Conservation (phyloP, 2,329 filamentous ascomycete species). For the Fusarium sacchari region DNA sequence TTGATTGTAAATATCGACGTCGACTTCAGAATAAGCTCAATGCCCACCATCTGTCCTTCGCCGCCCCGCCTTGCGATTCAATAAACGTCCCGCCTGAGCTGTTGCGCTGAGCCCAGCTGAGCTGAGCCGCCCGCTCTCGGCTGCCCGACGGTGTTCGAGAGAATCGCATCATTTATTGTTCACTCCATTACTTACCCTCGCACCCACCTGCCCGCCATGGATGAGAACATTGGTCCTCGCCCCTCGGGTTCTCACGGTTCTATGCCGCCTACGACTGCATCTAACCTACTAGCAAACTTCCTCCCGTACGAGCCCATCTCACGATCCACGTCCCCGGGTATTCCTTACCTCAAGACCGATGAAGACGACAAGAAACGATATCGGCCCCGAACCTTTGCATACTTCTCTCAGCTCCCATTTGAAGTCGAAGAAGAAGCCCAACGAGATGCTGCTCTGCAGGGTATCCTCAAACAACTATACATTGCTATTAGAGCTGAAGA, state of each 20-base stretch:
- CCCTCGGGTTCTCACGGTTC: conserved; percentile 45
- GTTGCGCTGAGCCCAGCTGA: conserved; percentile 33
- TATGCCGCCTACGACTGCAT: conserved; percentile 47
- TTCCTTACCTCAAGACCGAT: conserved; percentile 61
- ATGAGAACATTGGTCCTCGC: conserved; percentile 52
- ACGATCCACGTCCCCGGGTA: conserved; percentile 84
- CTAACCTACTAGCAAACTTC: conserved; percentile 51
- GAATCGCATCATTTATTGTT: conserved; percentile 1
- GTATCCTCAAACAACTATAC: conserved; percentile 94
- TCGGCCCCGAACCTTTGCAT: conserved; percentile 90
- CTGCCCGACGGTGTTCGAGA: conserved; percentile 26
- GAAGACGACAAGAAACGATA: conserved; percentile 72
- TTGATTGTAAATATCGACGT: conserved; percentile 5
- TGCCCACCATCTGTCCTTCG: conserved; percentile 29
- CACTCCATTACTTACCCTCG: not conserved
- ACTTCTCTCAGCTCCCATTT: conserved; percentile 91
- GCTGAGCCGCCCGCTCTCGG: conserved; percentile 26
- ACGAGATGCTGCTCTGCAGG: conserved; percentile 80
- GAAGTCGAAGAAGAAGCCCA: conserved; percentile 81
- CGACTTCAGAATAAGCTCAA: conserved; percentile 13
- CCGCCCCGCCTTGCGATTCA: conserved; percentile 28
- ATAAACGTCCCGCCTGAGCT: conserved; percentile 32
- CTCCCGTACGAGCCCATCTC: conserved; percentile 75
- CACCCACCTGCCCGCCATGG: conserved; percentile 45
- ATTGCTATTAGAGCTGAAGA: conserved; percentile 92